Conservation (phyloP, 2,329 filamentous ascomycete species). For the Aaosphaeria arxii region DNA sequence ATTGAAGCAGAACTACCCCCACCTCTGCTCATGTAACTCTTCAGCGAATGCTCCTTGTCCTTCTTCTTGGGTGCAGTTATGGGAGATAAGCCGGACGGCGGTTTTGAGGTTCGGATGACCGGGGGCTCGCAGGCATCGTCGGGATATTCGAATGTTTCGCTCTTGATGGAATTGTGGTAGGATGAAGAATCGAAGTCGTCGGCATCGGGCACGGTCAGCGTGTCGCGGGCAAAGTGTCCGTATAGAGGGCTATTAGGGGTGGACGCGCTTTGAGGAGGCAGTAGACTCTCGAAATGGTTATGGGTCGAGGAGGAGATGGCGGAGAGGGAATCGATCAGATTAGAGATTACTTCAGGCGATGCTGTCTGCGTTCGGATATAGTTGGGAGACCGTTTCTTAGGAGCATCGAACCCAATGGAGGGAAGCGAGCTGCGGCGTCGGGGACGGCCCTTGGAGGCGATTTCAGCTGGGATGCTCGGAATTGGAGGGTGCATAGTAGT, state of each 20-base stretch:
- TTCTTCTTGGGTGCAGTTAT: conserved; percentile 59
- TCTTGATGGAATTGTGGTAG: conserved; percentile 53
- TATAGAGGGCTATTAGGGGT: conserved; percentile 23
- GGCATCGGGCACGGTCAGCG: conserved; percentile 19
- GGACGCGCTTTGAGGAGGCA: conserved; percentile 28
- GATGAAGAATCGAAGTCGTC: conserved; percentile 74
- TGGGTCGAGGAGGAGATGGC: conserved; percentile 62
- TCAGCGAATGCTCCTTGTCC: conserved; percentile 48
- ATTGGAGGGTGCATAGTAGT: conserved; percentile 13
- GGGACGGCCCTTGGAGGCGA: conserved; percentile 18
- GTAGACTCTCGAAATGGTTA: conserved; percentile 63
- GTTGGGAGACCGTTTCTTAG: conserved; percentile 30
- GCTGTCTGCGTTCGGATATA: conserved; percentile 39
- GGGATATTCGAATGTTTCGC: conserved; percentile 48
- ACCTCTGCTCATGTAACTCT: conserved; percentile 55
- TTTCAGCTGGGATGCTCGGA: conserved; percentile 13
- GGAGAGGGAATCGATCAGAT: conserved; percentile 61
- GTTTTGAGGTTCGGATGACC: conserved; percentile 77
- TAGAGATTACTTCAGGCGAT: conserved; percentile 67
- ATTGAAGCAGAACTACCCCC: conserved; percentile 33
- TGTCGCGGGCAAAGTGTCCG: conserved; percentile 20
- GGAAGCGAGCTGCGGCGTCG: conserved; percentile 30
- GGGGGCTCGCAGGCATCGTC: conserved; percentile 64
- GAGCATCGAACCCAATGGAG: conserved; percentile 12
- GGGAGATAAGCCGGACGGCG: conserved; percentile 71